Percentiles rank a stretch among this genome's conserved stretches.
phyloP scores from a whole-genome alignment of 2,329 filamentous ascomycete species.

The Colletotrichum sp. region DNA sequence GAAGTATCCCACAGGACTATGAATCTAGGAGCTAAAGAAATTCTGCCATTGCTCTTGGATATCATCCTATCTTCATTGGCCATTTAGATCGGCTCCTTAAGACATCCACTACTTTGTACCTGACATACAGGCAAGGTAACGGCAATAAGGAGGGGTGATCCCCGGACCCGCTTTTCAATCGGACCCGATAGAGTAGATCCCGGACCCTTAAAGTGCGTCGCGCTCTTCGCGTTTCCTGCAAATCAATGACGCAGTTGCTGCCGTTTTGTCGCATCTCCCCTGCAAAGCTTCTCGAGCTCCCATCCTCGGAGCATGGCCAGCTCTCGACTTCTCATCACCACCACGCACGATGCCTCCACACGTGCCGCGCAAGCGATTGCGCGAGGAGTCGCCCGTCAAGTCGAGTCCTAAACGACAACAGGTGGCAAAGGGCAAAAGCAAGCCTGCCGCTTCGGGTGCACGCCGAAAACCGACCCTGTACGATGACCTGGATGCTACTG shows the following conservation, averaged over 20 bases:
- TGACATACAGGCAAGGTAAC: neutral
- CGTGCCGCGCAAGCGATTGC: slow-evolving; percentile 70
- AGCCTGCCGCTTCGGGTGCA: slow-evolving; percentile 6
- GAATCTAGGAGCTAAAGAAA: neutral
- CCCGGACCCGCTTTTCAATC: slow-evolving; percentile 2
- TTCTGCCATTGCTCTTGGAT: neutral
- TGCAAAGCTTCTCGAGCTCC: slow-evolving; percentile 8
- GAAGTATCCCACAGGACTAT: neutral
- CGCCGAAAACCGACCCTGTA: slow-evolving; percentile 63
- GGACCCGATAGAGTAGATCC: slow-evolving; percentile 7
- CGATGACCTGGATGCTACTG: slow-evolving; percentile 62
- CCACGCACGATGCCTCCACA: slow-evolving; percentile 66
- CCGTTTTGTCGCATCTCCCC: neutral
- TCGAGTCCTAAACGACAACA: slow-evolving; percentile 24
- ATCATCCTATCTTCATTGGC: neutral
- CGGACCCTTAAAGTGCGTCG: slow-evolving; percentile 1
- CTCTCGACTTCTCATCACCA: neutral
- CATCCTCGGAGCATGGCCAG: neutral
- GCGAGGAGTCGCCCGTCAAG: slow-evolving; percentile 35
- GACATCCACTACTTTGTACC: neutral
- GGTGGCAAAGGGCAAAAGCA: slow-evolving; percentile 3
- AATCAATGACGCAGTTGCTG: slow-evolving; percentile 30
- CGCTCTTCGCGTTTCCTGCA: slow-evolving; percentile 29
- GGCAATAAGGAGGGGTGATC: slow-evolving; percentile 3
- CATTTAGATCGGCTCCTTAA: neutral